Percentiles rank a stretch among this genome's conserved stretches.
Conservation (phyloP, 805 yeast species). For the Clavispora phyllophila region DNA sequence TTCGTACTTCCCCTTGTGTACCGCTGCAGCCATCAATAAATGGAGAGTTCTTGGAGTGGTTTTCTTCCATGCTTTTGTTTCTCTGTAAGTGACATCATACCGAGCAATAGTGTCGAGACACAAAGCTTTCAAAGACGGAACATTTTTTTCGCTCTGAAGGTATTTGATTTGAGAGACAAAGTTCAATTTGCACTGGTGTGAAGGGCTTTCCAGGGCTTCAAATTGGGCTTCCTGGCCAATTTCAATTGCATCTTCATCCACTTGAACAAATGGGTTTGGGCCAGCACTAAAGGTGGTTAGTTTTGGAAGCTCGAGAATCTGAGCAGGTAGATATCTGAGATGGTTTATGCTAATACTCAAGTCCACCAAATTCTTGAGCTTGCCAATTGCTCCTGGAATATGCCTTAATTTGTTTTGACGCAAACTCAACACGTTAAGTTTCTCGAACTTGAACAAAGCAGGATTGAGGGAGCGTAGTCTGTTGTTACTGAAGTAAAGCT, state of each 20-base stretch:
- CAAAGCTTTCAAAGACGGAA: slow-evolving; percentile 45
- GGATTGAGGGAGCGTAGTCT: slow-evolving; percentile 44
- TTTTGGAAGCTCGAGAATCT: slow-evolving; percentile 42
- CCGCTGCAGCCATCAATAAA: slow-evolving; percentile 43
- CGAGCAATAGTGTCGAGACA: slow-evolving; percentile 45
- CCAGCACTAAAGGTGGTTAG: slow-evolving; percentile 47
- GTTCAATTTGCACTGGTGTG: slow-evolving; percentile 4
- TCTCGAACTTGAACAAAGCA: slow-evolving; percentile 45
- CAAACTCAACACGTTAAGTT: slow-evolving; percentile 47
- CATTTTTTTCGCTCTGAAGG: slow-evolving; percentile 7
- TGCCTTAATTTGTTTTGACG: slow-evolving; percentile 37
- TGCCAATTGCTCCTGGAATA: slow-evolving; percentile 17
- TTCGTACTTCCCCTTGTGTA: slow-evolving; percentile 46
- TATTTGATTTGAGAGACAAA: slow-evolving; percentile 25
- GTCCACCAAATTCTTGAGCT: slow-evolving; percentile 36
- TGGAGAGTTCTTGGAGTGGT: slow-evolving; percentile 44
- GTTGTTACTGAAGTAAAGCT: slow-evolving; percentile 50
- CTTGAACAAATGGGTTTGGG: slow-evolving; percentile 43
- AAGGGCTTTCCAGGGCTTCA: background rate
- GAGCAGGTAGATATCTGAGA: slow-evolving; percentile 47
- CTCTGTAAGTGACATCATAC: slow-evolving; percentile 51
- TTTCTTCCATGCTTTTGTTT: slow-evolving; percentile 49
- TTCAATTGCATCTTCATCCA: slow-evolving; percentile 23
- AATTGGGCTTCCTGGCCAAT: background rate
- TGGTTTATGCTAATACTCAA: slow-evolving; percentile 50